A percentile compares a stretch with the other conserved stretches of the same genome.
phyloP scores from a whole-genome alignment of 2,329 filamentous ascomycete genomes.

The Arthrobotrys entomopaga region DNA sequence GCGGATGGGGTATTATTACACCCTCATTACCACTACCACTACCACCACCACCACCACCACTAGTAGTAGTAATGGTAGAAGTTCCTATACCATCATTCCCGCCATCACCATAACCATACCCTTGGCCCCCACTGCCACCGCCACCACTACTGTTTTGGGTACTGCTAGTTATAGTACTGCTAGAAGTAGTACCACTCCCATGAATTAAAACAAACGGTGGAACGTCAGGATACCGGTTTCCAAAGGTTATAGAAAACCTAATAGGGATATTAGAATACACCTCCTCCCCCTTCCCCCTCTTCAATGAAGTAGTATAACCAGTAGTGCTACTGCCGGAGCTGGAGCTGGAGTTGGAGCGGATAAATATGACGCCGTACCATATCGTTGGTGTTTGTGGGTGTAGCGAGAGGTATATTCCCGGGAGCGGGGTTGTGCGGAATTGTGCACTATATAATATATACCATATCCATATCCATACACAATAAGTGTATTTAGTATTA shows the following conservation, averaged over 20 bases:
- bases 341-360: constrained; percentile 1
- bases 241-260: constrained; percentile 40
- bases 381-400: constrained; percentile 33
- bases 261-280: constrained; percentile 34
- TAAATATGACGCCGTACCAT: constrained; percentile 47
- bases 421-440: constrained; percentile 38
- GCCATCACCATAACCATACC: background rate
- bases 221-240: constrained; percentile 30
- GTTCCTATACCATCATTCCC: background rate
- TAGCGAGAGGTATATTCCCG: constrained; percentile 42
- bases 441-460: constrained; percentile 13
- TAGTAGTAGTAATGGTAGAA: too few relatives aligned
- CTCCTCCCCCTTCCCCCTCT: background rate
- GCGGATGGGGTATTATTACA: constrained; percentile 11
- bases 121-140: background rate
- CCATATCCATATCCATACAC: background rate
- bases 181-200: background rate
- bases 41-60: background rate
- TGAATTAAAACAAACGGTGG: constrained; percentile 43
- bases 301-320: too few relatives aligned
- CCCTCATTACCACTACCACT: background rate
- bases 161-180: background rate
- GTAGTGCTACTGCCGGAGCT: too few relatives aligned
- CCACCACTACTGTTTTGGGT: constrained; percentile 7
- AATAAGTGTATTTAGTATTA: background rate